Base-by-base conservation (phyloP, 495 filamentous ascomycete species). In the Podospora bellae-mahoneyi region DNA sequence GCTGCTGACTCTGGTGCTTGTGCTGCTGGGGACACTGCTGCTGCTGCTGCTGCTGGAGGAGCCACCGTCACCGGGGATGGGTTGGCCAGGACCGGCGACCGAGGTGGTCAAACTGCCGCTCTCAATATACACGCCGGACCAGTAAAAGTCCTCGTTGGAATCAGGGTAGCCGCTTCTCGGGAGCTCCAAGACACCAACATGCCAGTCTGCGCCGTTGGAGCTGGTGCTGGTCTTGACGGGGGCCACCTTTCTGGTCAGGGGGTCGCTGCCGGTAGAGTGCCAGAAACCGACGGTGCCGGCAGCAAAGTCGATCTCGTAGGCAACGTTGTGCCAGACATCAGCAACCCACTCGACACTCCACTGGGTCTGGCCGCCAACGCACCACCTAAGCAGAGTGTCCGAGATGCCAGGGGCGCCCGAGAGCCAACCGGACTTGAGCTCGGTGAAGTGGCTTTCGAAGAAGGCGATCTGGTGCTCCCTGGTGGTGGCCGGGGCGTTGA, bases 391-490 rank as follows among this genome's bases (percentile, higher is more conserved):
- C 69, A 78, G 71, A 10, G 77, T 71, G 72, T 90, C 86, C 39
- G 73, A 75, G 27, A 82, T 79, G 39, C 83, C 87, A 32, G 78
- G 69, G 74, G 86, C 86, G 64, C 88, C 88, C 60, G 82, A 83
- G 65, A 87, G 78, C 84, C 83, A 85, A 65, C 90, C 90, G 68
- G 86, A 87, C 80, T 92, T 91, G 75, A 92, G 77, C 80, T 91
- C 90, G 65, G 89, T 91, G 77, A 91, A 92, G 80, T 91, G 89
- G 75, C 82, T 86, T 81, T 91, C 84, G 73, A 92, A 92, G 81
- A 92, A 92, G 72, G 83, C 86, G 67, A 92, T 88, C 77, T 92
- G 90, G 75, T 92, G 90, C 80, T 92, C 90, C 64, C 88, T 83
- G 4, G 79, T 81, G 2, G 82, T 80, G 32, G 80, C 84, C 0